Evolutionary conservation across 2,329 filamentous ascomycete genomes (phyloP).

Genomic region (Grosmannia penicillata): DNA sequence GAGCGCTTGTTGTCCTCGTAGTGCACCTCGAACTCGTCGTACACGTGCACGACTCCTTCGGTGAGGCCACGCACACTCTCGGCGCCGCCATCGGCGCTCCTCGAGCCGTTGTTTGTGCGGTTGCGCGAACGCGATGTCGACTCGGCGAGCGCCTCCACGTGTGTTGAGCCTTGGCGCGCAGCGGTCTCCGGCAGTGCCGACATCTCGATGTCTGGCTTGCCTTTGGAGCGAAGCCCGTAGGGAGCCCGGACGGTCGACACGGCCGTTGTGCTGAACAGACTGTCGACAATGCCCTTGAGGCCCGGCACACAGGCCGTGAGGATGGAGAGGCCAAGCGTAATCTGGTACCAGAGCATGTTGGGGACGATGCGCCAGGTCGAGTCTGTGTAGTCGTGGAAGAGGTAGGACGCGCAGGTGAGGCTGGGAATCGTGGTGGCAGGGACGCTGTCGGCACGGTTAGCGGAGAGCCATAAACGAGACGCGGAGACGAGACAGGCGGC

Average conservation of each 20-base stretch:
- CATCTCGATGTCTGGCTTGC: slow-evolving; percentile 2
- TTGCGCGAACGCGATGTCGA: background rate
- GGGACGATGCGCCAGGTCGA: slow-evolving; percentile 6
- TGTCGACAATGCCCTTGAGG: slow-evolving; percentile 10
- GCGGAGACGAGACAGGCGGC: background rate
- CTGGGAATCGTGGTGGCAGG: slow-evolving; percentile 4
- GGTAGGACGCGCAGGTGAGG: background rate
- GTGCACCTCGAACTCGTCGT: slow-evolving; percentile 1
- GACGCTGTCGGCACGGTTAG: background rate
- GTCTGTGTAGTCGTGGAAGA: slow-evolving; percentile 4
- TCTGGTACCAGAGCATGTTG: slow-evolving; percentile 3
- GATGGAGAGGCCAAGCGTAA: slow-evolving; percentile 7
- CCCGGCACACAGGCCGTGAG: slow-evolving; percentile 11
- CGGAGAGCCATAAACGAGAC: background rate
- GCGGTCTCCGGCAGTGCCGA: background rate
- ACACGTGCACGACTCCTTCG: slow-evolving; percentile 1
- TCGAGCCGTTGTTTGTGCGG: background rate
- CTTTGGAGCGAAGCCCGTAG: background rate
- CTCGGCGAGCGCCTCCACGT: too few species aligned
- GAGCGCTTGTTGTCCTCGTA: slow-evolving; percentile 1
- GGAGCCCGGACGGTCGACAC: slow-evolving; percentile 4
- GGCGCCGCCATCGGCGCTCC: background rate
- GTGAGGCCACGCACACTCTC: slow-evolving; percentile 2
- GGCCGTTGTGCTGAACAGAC: slow-evolving; percentile 3
- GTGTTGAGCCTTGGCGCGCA: too few species aligned